phyloP scores from a whole-genome alignment of 495 filamentous ascomycete genomes.

The Parachaetomium inaequale region DNA sequence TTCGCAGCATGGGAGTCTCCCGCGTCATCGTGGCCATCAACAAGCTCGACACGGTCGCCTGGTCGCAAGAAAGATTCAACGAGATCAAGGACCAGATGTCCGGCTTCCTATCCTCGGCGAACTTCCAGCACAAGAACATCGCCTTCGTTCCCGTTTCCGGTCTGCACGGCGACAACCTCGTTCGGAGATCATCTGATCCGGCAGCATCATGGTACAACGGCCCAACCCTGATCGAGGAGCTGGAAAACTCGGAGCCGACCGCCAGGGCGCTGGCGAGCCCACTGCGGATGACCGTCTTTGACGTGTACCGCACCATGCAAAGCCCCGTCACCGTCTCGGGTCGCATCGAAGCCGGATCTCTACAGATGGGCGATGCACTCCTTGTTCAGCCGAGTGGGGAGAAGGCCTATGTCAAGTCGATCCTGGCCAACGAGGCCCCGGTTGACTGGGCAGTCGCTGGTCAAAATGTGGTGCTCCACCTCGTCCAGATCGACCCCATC shows the following conservation, averaged over 20 bases:
- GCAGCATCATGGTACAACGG: conserved; percentile 74
- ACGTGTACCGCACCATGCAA: conserved; percentile 64
- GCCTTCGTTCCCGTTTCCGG: conserved; percentile 87
- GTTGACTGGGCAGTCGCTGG: conserved; percentile 94
- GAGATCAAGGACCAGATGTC: conserved; percentile 82
- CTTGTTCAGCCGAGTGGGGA: conserved; percentile 76
- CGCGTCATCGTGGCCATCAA: conserved; percentile 87
- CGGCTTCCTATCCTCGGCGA: conserved; percentile 75
- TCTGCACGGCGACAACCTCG: conserved; percentile 81
- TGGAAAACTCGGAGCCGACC: conserved; percentile 74
- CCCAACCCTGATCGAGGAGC: conserved; percentile 70
- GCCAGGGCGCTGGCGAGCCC: conserved; percentile 71
- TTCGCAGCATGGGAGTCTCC: conserved; percentile 88
- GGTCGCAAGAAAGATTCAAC: conserved; percentile 75
- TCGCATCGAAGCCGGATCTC: conserved; percentile 75
- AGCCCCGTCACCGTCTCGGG: conserved; percentile 80
- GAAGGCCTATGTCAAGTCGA: conserved; percentile 68
- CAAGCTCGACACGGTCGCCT: conserved; percentile 82
- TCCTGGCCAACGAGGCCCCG: conserved; percentile 68
- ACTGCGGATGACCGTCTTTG: conserved; percentile 75
- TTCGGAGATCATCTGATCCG: conserved; percentile 53
- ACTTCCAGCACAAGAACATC: conserved; percentile 75
- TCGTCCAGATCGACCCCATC: conserved; percentile 78
- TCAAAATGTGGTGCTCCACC: conserved; percentile 78
- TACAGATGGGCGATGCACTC: conserved; percentile 80